Evolutionary conservation across 139 green algal genomes (phyloP).

Genomic region (Chlorella sorokiniana): DNA sequence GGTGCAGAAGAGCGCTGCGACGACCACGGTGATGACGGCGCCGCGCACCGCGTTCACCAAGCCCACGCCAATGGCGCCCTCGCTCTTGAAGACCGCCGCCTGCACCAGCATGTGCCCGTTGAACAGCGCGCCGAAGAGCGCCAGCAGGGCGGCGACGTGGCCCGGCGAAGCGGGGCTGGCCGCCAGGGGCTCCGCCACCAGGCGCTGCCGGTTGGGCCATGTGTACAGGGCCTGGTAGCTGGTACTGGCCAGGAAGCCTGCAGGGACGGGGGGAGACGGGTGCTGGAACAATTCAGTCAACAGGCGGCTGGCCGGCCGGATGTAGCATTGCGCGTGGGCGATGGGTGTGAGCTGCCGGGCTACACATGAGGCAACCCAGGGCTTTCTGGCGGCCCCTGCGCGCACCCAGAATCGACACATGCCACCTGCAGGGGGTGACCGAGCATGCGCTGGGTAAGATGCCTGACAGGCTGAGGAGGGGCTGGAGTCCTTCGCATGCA

Average conservation of each 20-base stretch:
- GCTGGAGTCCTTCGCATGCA: no score
- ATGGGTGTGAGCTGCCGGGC: not conserved
- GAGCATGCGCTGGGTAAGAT: no score
- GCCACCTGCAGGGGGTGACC: no score
- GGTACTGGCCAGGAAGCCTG: constrained; percentile 26
- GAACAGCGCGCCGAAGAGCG: constrained; percentile 42
- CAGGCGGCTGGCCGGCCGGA: no score
- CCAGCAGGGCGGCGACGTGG: constrained; percentile 25
- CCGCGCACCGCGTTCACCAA: constrained; percentile 54
- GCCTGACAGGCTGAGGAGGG: no score
- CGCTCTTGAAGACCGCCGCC: constrained; percentile 42
- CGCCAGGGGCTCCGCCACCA: constrained; percentile 35
- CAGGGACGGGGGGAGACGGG: not conserved
- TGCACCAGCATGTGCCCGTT: constrained; percentile 58
- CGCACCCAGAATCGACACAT: constrained; percentile 8
- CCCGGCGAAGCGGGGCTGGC: not conserved
- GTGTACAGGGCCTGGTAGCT: constrained; percentile 50
- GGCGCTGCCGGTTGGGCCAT: constrained; percentile 15
- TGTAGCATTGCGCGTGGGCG: not conserved
- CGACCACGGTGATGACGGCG: constrained; percentile 37
- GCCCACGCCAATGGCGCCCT: constrained; percentile 54
- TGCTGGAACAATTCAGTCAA: no score
- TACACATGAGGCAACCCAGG: no score
- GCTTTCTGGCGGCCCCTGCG: no score
- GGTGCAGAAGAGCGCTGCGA: constrained; percentile 41